Percentiles rank a stretch among this genome's conserved stretches.
Conservation (phyloP, 1,284 basidiomycete genomes). For the Microbotryum saponariae region DNA sequence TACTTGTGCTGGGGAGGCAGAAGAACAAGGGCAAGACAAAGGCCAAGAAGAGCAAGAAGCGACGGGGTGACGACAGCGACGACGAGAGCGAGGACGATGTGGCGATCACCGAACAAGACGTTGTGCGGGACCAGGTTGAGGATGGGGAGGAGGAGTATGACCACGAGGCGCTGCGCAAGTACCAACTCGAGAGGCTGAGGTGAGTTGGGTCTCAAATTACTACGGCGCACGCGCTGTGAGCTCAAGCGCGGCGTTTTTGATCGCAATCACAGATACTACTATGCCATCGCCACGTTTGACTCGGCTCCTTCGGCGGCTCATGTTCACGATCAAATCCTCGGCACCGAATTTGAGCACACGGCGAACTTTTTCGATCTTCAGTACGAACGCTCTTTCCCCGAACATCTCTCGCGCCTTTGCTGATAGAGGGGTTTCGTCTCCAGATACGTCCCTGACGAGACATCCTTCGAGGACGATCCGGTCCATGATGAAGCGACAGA, state of each 20-base stretch:
- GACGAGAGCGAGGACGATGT: slow-evolving; percentile 60
- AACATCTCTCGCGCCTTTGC: not conserved
- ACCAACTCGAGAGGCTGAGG: slow-evolving; percentile 89
- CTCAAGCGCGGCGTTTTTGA: not conserved
- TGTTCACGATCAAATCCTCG: slow-evolving; percentile 79
- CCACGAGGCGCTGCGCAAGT: slow-evolving; percentile 78
- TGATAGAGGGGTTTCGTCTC: too few relatives aligned
- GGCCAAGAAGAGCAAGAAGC: slow-evolving; percentile 9
- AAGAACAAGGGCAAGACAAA: slow-evolving; percentile 32
- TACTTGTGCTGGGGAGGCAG: slow-evolving; percentile 27
- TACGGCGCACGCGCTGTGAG: not conserved
- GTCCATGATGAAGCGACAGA: slow-evolving; percentile 47
- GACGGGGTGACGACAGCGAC: slow-evolving; percentile 28
- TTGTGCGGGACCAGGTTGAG: slow-evolving; percentile 46
- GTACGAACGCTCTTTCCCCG: slow-evolving; percentile 34
- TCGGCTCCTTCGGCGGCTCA: slow-evolving; percentile 67
- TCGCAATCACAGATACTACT: slow-evolving; percentile 67
- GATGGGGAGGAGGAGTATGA: slow-evolving; percentile 50
- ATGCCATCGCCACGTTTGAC: slow-evolving; percentile 89
- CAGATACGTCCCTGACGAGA: slow-evolving; percentile 85
- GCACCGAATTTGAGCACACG: slow-evolving; percentile 91
- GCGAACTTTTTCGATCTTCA: slow-evolving; percentile 88
- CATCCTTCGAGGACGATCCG: slow-evolving; percentile 76
- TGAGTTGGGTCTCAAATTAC: slow-evolving; percentile 43
- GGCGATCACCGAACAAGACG: slow-evolving; percentile 46